Conservation (phyloP, 192 early-diverging fungal genomes). For the Coemansia interrupta region DNA sequence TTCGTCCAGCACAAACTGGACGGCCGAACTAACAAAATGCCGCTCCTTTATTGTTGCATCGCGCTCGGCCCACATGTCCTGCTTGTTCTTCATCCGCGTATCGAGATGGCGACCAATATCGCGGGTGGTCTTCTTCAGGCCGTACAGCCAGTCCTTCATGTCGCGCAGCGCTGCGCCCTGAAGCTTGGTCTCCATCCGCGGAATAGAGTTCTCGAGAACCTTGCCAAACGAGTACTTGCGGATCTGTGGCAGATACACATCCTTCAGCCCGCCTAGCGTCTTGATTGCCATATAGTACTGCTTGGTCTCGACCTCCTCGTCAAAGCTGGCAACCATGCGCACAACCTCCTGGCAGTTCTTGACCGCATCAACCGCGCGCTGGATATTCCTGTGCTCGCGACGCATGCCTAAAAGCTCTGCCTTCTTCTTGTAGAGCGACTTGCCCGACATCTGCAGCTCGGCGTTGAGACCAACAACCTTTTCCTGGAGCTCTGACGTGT, state of each 20-base stretch:
- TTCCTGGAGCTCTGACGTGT: conserved; percentile 76
- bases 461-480: conserved; percentile 83
- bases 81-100: conserved; percentile 68
- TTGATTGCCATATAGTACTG: conserved; percentile 91
- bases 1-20: conserved; percentile 81
- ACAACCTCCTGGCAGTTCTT: conserved; percentile 81
- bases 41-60: conserved; percentile 38
- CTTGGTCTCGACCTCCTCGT: conserved; percentile 68
- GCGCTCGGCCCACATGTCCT: conserved; percentile 55
- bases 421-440: conserved; percentile 73
- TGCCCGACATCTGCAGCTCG: conserved; percentile 79
- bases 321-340: conserved; percentile 81
- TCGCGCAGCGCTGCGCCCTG: conserved; percentile 81
- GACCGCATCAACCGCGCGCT: conserved; percentile 75
- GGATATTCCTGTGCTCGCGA: conserved; percentile 81
- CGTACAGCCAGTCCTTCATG: conserved; percentile 88
- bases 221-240: conserved; percentile 80
- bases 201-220: conserved; percentile 80
- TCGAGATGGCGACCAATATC: conserved; percentile 82
- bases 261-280: conserved; percentile 83
- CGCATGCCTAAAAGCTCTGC: conserved; percentile 69
- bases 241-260: conserved; percentile 68
- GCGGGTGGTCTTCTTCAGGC: conserved; percentile 75
- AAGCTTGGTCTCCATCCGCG: conserved; percentile 84
- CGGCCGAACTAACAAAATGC: conserved; percentile 68